Evolutionary conservation across 2,329 filamentous ascomycete species (phyloP), one percentile per base, ranked within the genome.

Genomic region (Talaromyces piceae): DNA sequence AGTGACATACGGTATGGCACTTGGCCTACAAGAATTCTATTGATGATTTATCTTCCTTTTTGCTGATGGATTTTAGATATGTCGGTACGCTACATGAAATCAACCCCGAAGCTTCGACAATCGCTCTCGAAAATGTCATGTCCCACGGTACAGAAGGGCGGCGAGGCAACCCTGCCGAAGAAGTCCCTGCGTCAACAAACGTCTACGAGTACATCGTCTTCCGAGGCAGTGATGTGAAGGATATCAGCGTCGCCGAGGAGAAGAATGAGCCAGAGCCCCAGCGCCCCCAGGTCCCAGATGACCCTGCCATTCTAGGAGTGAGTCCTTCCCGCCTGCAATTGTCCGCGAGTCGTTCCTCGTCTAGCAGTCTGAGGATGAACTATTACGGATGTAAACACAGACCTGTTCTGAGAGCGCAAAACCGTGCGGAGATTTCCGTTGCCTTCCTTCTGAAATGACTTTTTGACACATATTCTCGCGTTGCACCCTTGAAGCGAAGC

Each of bases 201-300:
- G 81, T 95, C 64, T 98, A 96, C 76, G 93, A 97, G 68, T 97
- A 96, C 75, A 97, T 98, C 65, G 90, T 98, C 58, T 98, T 98
- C 72, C 86, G 91, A 55, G 93, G 93, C 61, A 96, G 89, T 70
- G 93, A 98, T 76, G 93, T 98, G 66, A 98, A 98, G 74, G 93
- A 98, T 70, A 79, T 98, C 63, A 87, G 89, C 63, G 91, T 98
- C 64, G 91, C 95, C 64, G 87, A 95, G 62, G 81, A 84, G 43
- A 82, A 87, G 37, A 81, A 83, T 60, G 75, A 82, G 57, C 81
- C 82, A 62, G 84, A 90, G 66, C 84, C 84, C 57, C 83, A 85
- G 62, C 84, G 85, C 54, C 85, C 87, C 48, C 82, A 84, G 58
- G 82, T 95, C 63, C 91, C 91, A 6, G 87, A 95, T 73, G 93